These are phyloP conservation scores for Erysiphe pulchra DNA, from an alignment of 2,329 filamentous ascomycete genomes.

Conservation along the genomic window DNA sequence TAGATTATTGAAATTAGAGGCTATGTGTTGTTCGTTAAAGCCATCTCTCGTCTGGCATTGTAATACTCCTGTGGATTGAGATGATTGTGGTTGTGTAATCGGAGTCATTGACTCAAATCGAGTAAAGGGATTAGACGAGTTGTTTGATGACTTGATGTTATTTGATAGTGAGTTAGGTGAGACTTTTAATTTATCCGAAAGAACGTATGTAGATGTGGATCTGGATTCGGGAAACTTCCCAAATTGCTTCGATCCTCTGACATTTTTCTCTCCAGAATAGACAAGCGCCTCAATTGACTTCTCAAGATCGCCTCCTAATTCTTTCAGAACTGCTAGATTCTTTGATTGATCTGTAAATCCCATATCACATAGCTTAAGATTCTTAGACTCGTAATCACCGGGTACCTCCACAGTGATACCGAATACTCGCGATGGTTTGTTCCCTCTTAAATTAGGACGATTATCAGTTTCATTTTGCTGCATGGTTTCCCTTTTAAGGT, in stretches of 20 bases:
- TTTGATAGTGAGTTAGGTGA: conserved; percentile 2
- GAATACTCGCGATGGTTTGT: conserved; percentile 41
- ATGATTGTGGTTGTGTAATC: conserved; percentile 32
- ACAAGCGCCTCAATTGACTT: conserved; percentile 66
- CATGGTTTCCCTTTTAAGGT: conserved; percentile 13
- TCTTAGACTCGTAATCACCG: conserved; percentile 47
- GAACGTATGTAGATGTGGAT: not conserved
- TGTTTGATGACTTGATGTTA: conserved; percentile 4
- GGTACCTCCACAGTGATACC: conserved; percentile 34
- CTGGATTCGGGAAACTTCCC: not conserved
- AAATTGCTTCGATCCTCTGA: conserved; percentile 8
- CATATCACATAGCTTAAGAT: conserved; percentile 63
- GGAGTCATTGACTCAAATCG: conserved; percentile 16
- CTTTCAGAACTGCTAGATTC: conserved; percentile 60
- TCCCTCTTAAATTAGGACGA: conserved; percentile 9
- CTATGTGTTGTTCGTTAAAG: conserved; percentile 5
- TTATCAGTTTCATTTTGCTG: conserved; percentile 3
- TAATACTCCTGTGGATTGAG: conserved; percentile 36
- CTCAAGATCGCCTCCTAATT: conserved; percentile 63
- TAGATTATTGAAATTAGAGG: conserved; percentile 38
- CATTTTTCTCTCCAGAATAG: conserved; percentile 47
- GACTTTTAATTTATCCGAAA: not conserved
- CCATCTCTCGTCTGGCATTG: conserved; percentile 21
- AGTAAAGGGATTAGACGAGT: conserved; percentile 44
- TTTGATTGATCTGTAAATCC: conserved; percentile 66